Conservation (phyloP, 345 rosid genomes). For the Rhizophora apiculata region DNA sequence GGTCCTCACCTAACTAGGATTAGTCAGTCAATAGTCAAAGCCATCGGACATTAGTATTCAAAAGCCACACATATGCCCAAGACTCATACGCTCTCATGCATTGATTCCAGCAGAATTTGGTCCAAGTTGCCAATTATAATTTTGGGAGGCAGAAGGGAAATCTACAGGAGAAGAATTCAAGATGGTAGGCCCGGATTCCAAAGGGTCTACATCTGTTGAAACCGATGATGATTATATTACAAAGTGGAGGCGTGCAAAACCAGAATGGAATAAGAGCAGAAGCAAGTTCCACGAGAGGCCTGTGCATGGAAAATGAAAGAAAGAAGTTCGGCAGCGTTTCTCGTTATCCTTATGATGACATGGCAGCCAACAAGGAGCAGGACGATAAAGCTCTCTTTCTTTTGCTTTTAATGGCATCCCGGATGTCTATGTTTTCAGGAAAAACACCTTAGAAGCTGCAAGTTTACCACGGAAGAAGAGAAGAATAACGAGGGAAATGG, state of each 20-base stretch:
- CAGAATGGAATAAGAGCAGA: constrained; percentile 30
- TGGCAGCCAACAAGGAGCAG: too few species aligned
- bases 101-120: too few species aligned
- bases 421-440: constrained; percentile 16
- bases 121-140: too few species aligned
- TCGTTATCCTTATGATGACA: neutral
- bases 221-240: constrained; percentile 3
- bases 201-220: constrained; percentile 6
- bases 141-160: too few species aligned
- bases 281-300: constrained; percentile 17
- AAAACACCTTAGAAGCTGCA: constrained; percentile 33
- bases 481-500: neutral
- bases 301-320: neutral
- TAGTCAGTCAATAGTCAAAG: too few species aligned
- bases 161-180: neutral
- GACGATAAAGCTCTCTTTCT: neutral
- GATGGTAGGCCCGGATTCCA: constrained; percentile 3
- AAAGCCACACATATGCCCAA: too few species aligned
- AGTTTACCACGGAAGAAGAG: constrained; percentile 17
- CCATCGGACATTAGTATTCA: too few species aligned
- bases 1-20: too few species aligned
- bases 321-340: too few species aligned
- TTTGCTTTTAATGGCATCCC: neutral
- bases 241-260: constrained; percentile 12
- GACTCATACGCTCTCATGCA: too few species aligned